Evolutionary conservation across 2,329 filamentous ascomycete species (phyloP).

Genomic region (Neonectria hederae): DNA sequence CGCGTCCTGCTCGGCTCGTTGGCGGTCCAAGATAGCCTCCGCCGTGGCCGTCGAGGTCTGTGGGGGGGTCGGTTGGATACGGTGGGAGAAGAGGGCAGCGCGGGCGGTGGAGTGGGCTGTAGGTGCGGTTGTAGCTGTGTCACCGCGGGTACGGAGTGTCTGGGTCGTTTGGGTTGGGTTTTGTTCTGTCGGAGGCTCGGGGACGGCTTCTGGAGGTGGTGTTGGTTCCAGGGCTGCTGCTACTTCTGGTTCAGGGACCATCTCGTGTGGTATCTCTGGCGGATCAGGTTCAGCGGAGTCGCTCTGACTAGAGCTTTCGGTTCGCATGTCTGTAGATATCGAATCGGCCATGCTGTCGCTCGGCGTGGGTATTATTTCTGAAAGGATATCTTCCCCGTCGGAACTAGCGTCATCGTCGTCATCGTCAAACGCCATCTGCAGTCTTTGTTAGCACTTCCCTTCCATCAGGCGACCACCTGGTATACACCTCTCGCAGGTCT

Average conservation of each 20-base stretch:
- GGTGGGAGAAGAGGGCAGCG: slow-evolving; percentile 56
- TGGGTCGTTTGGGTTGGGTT: slow-evolving; percentile 48
- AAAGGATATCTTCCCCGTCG: slow-evolving; percentile 67
- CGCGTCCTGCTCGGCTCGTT: slow-evolving; percentile 83
- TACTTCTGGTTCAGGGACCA: slow-evolving; percentile 21
- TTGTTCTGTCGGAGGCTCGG: slow-evolving; percentile 25
- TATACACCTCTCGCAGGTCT: slow-evolving; percentile 71
- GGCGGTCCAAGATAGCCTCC: slow-evolving; percentile 78
- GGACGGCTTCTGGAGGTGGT: slow-evolving; percentile 15
- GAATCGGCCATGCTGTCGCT: slow-evolving; percentile 61
- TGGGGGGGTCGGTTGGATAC: slow-evolving; percentile 48
- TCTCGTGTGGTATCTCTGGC: slow-evolving; percentile 50
- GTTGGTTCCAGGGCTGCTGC: slow-evolving; percentile 19
- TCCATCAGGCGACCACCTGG: not conserved
- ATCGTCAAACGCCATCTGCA: slow-evolving; percentile 47
- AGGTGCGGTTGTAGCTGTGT: slow-evolving; percentile 31
- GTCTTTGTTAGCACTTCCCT: slow-evolving; percentile 20
- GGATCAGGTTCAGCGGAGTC: slow-evolving; percentile 55
- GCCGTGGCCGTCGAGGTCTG: slow-evolving; percentile 61
- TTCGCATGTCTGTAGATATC: slow-evolving; percentile 41
- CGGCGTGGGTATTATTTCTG: slow-evolving; percentile 63
- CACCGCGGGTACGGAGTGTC: slow-evolving; percentile 47
- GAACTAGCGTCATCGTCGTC: slow-evolving; percentile 54
- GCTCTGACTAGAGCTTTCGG: slow-evolving; percentile 34
- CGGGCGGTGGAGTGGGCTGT: slow-evolving; percentile 50